Percentiles rank a stretch among this genome's conserved stretches.
Conservation (phyloP, 2,329 filamentous ascomycete genomes). For the Clarireedia sp. region DNA sequence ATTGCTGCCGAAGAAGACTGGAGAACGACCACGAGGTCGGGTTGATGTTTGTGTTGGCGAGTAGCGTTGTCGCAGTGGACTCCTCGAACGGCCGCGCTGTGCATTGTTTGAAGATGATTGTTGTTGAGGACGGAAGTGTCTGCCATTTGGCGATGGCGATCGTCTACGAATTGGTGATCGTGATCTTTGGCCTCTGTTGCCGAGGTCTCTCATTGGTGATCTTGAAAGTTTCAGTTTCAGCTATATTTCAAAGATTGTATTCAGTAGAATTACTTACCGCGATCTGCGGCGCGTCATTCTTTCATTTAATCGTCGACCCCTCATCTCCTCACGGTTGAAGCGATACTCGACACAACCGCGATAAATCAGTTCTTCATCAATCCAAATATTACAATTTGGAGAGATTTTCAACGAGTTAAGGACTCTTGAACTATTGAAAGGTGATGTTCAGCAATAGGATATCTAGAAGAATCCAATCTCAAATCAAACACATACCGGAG, state of each 20-base stretch:
- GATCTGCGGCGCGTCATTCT: slow-evolving; percentile 9
- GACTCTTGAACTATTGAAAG: slow-evolving; percentile 11
- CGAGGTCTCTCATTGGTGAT: background rate
- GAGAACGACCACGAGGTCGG: slow-evolving; percentile 1
- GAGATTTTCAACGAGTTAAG: slow-evolving; percentile 18
- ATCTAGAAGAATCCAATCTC: background rate
- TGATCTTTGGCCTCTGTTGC: background rate
- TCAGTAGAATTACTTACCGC: background rate
- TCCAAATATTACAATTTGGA: slow-evolving; percentile 18
- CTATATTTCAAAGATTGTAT: background rate
- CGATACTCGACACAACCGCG: slow-evolving; percentile 14
- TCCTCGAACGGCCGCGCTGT: background rate
- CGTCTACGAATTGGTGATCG: slow-evolving; percentile 5
- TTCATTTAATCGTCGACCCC: slow-evolving; percentile 12
- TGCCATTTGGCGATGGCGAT: slow-evolving; percentile 4
- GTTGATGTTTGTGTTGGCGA: background rate
- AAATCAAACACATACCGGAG: slow-evolving; percentile 2
- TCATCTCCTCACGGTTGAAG: slow-evolving; percentile 9
- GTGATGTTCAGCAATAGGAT: background rate
- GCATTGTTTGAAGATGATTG: background rate
- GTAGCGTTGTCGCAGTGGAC: background rate
- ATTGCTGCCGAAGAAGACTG: background rate
- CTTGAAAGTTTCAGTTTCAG: background rate
- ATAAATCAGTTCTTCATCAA: slow-evolving; percentile 20
- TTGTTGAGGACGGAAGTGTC: background rate